Evolutionary conservation across 305 asterid species (phyloP), one percentile per base, ranked within the genome.

Genomic region (Lippia alba): DNA sequence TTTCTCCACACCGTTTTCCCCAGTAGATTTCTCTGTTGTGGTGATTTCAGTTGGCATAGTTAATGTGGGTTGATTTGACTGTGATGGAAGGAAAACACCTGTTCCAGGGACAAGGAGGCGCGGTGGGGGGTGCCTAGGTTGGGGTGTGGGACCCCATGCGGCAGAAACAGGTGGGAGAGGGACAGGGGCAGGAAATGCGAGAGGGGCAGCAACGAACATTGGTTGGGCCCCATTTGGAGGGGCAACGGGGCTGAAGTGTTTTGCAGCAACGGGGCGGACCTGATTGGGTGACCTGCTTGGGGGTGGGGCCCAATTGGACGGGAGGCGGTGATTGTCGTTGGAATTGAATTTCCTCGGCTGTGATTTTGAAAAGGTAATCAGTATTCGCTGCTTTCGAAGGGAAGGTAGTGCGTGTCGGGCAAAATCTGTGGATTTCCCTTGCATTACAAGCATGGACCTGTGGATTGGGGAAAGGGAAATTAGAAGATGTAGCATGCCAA

Each of bases 11-110:
- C 15, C 60, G 8, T 51, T 58, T 24, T 78, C 85, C 73, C 81
- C 87, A 16, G 78, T 5, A 12, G 68, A 2, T 12, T 71, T 45
- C 69, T 80, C 87, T 6, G 14, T 3, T 34, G 67, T 56, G 8
- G 54, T 33, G 68, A 68, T 76, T 66, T 78, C 90, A 34, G 77
- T 56, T 17, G 69, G 45, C 15, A 74, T 11, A 53, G 71, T 44
- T 53, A 74, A 12, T 33, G 66, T 32, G 18, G 80, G 72, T 32
- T 75, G 89, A 72, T 79, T 78, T 15, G 84, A 60, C 67, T 82
- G 80, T 61, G 96, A 74, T 24, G 97, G 97, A 61, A 86, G 90
- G 76, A 91, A 91, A 60, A 91, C 97, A 19, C 97, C 97, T 0
- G 97, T 91, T 76, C 97, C 97, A 18, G 92, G 95, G 63, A 83